Conservation (phyloP, 305 asterid genomes). For the Lippia alba region DNA sequence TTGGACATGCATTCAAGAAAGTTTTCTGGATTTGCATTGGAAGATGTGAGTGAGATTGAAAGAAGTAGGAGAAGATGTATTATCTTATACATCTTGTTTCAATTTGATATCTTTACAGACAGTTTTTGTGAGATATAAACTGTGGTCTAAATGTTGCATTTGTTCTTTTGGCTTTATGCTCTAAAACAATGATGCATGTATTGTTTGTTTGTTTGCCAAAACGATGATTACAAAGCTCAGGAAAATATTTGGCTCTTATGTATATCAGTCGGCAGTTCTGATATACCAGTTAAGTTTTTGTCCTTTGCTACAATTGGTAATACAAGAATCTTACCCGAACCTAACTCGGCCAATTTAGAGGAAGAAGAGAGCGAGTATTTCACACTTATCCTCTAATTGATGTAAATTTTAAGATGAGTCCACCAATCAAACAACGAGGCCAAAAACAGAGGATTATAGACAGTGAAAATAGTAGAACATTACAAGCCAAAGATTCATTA, state of each 20-base stretch:
- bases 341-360: no score
- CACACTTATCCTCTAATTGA: no score
- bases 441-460: background rate
- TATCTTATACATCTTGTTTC: slow-evolving; percentile 12
- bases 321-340: no score
- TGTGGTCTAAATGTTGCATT: background rate
- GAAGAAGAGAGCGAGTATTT: no score
- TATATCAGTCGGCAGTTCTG: slow-evolving; percentile 35
- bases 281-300: background rate
- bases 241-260: slow-evolving; percentile 11
- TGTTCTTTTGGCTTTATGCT: slow-evolving; percentile 17
- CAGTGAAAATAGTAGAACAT: background rate
- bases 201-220: background rate
- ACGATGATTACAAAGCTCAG: slow-evolving; percentile 28
- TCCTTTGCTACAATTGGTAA: no score
- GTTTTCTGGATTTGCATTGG: slow-evolving; percentile 34
- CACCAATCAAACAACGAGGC: no score
- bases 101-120: background rate
- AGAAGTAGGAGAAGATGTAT: slow-evolving; percentile 15
- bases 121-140: slow-evolving; percentile 2
- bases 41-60: slow-evolving; percentile 22
- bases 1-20: slow-evolving; percentile 44
- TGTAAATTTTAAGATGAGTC: no score
- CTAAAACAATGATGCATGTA: background rate
- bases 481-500: background rate